These are phyloP conservation scores for Silene vulgaris DNA, from an alignment of 179 eudicot species.

Conservation along the genomic window DNA sequence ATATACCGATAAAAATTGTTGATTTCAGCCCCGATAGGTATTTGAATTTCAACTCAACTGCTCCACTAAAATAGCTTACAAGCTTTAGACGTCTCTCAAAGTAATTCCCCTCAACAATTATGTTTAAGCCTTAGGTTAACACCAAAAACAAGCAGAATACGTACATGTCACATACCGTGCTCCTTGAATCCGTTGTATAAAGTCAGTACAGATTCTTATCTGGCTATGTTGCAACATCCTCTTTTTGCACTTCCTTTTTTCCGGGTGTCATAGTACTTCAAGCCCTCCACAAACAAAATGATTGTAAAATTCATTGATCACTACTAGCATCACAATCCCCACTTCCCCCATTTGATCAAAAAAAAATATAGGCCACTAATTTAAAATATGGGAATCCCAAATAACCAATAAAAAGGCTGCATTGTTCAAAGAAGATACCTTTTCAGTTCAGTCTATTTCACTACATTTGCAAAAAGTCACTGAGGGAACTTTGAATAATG, in stretches of 20 bases:
- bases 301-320: slow-evolving; percentile 21
- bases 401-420: not conserved
- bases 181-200: slow-evolving; percentile 2
- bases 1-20: too few relatives aligned
- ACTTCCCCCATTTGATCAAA: not conserved
- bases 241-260: not conserved
- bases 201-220: slow-evolving; percentile 16
- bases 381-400: not conserved
- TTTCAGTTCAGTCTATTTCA: too few relatives aligned
- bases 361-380: not conserved
- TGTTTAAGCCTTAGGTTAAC: not conserved
- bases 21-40: too few relatives aligned
- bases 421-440: not conserved
- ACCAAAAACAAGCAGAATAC: not conserved
- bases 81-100: too few relatives aligned
- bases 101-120: too few relatives aligned
- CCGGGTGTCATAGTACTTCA: not conserved
- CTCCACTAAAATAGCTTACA: too few relatives aligned
- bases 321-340: slow-evolving; percentile 6
- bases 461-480: too few relatives aligned
- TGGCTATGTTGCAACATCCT: slow-evolving; percentile 10
- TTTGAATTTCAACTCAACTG: too few relatives aligned
- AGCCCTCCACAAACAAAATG: slow-evolving; percentile 21
- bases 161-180: not conserved
- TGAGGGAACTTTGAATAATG: too few relatives aligned